Evolutionary conservation across 129 eudicot genomes (phyloP).

Genomic region (Flaveria sonorensis): DNA sequence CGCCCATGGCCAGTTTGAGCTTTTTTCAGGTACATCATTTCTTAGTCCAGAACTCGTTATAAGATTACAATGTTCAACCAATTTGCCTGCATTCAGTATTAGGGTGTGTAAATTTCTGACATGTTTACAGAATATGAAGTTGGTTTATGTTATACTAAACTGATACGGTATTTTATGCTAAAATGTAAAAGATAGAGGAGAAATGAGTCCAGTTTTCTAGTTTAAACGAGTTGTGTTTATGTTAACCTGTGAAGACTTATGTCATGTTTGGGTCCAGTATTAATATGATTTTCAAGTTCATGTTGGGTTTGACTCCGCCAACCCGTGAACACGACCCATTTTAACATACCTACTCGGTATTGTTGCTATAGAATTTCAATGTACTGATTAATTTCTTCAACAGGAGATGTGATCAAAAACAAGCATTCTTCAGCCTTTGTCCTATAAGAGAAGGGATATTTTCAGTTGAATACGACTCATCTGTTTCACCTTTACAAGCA

Average conservation of each 20-base stretch:
- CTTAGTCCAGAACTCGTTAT: background rate
- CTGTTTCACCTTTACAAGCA: slow-evolving; percentile 66
- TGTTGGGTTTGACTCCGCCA: background rate
- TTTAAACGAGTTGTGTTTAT: background rate
- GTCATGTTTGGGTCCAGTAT: too few relatives aligned
- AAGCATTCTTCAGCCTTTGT: slow-evolving; percentile 51
- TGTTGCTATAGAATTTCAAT: background rate
- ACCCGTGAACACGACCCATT: background rate
- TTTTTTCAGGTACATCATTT: slow-evolving; percentile 61
- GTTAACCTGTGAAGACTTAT: background rate
- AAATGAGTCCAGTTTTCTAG: background rate
- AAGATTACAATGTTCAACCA: background rate
- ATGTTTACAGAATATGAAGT: too few relatives aligned
- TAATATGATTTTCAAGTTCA: background rate
- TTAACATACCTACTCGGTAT: background rate
- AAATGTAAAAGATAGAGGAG: background rate
- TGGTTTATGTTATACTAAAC: background rate
- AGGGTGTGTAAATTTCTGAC: background rate
- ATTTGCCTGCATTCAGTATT: background rate
- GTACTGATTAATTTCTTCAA: slow-evolving; percentile 2
- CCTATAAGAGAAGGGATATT: slow-evolving; percentile 60
- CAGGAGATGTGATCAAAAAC: slow-evolving; percentile 48
- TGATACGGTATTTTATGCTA: background rate
- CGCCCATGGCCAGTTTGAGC: slow-evolving; percentile 46
- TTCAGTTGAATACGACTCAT: slow-evolving; percentile 64